Conservation (phyloP, 371 early-diverging fungal genomes). For the Mortierella sp. region DNA sequence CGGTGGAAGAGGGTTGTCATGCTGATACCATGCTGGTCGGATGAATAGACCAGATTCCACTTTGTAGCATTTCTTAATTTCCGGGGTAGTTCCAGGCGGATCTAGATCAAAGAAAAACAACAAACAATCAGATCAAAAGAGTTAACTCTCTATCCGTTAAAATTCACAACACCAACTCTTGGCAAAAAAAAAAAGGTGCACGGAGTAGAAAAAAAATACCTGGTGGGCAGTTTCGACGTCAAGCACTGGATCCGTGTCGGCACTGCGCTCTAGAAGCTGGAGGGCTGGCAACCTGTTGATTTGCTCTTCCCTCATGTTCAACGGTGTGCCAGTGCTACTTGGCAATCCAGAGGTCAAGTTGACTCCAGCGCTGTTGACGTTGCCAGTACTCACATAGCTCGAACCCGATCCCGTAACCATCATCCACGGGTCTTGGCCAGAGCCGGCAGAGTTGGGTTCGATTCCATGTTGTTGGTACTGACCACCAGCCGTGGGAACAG, state of each 20-base stretch:
- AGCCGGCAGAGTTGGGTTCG: slow-evolving; percentile 34
- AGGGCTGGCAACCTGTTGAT: slow-evolving; percentile 58
- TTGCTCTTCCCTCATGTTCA: slow-evolving; percentile 40
- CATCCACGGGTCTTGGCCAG: slow-evolving; percentile 51
- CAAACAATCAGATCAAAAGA: background rate
- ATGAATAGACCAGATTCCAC: slow-evolving; percentile 89
- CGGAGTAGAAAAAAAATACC: slow-evolving; percentile 49
- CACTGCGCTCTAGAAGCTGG: slow-evolving; percentile 58
- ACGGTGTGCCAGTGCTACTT: slow-evolving; percentile 22
- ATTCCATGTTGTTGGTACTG: slow-evolving; percentile 14
- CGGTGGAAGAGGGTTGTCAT: slow-evolving; percentile 83
- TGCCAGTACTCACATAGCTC: slow-evolving; percentile 11
- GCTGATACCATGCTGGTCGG: slow-evolving; percentile 94
- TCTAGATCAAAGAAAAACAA: slow-evolving; percentile 22
- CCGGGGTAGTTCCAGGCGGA: slow-evolving; percentile 68
- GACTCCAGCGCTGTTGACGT: background rate
- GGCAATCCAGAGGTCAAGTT: slow-evolving; percentile 9
- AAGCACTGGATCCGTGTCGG: slow-evolving; percentile 64
- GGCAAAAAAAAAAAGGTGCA: background rate
- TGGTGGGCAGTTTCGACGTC: slow-evolving; percentile 64
- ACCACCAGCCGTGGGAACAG: slow-evolving; percentile 13
- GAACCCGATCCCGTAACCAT: slow-evolving; percentile 47
- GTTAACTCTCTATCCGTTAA: slow-evolving; percentile 2
- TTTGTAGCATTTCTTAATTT: slow-evolving; percentile 73
- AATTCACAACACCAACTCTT: background rate